These are phyloP conservation scores for Sporobolomyces pararoseus DNA, from an alignment of 768 basidiomycete species.

Conservation along the genomic window DNA sequence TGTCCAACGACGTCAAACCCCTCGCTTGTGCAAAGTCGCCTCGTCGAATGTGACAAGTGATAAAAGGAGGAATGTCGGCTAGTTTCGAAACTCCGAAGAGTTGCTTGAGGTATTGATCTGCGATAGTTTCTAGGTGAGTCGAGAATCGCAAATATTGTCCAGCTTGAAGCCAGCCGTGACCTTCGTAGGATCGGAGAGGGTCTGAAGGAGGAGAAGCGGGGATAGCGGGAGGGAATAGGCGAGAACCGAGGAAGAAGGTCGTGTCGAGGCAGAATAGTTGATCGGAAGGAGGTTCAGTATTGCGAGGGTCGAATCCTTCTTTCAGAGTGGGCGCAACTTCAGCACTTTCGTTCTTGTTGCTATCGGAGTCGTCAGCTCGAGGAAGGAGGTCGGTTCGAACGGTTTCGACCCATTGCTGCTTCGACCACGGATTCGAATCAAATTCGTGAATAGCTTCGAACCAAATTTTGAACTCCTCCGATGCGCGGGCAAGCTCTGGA, in stretches of 20 bases:
- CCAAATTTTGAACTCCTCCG: slow-evolving; percentile 16
- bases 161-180: slow-evolving; percentile 19
- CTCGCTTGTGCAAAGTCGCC: slow-evolving; percentile 36
- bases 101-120: slow-evolving; percentile 17
- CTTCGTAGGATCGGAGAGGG: slow-evolving; percentile 21
- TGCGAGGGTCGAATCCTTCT: slow-evolving; percentile 24
- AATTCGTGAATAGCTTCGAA: slow-evolving; percentile 31
- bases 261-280: slow-evolving; percentile 39
- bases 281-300: slow-evolving; percentile 9
- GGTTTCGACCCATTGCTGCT: slow-evolving; percentile 14
- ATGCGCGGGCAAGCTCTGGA: background rate
- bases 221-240: slow-evolving; percentile 26
- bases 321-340: slow-evolving; percentile 12
- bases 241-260: slow-evolving; percentile 36
- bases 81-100: slow-evolving; percentile 16
- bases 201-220: background rate
- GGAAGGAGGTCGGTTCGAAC: slow-evolving; percentile 26
- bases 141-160: slow-evolving; percentile 32
- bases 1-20: slow-evolving; percentile 27
- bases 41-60: slow-evolving; percentile 39
- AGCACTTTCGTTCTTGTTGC: background rate
- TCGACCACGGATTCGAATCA: slow-evolving; percentile 19
- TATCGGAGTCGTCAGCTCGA: background rate
- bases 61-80: slow-evolving; percentile 29
- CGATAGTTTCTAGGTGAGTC: slow-evolving; percentile 20